phyloP scores from a whole-genome alignment of 2,329 filamentous ascomycete genomes.

The Aspergillus sp. region DNA sequence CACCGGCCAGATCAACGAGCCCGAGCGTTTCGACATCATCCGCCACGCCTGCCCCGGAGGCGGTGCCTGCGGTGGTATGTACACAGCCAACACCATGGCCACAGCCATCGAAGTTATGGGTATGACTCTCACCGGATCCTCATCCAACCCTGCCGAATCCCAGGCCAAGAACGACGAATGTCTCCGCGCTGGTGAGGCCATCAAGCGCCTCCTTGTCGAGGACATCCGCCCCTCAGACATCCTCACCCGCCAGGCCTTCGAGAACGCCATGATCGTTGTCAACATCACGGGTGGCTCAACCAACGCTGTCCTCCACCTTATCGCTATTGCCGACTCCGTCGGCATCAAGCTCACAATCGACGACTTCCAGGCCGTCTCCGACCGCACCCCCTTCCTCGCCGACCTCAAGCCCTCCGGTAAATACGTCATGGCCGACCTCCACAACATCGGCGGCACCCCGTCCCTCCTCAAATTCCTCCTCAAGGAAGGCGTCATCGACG shows the following conservation, averaged over 20 bases:
- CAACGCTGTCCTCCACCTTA: constrained; percentile 80
- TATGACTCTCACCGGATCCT: constrained; percentile 79
- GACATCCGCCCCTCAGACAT: constrained; percentile 77
- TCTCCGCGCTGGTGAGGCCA: constrained; percentile 67
- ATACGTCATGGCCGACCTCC: constrained; percentile 61
- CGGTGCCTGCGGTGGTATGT: constrained; percentile 86
- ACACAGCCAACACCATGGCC: constrained; percentile 77
- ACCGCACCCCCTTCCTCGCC: constrained; percentile 75
- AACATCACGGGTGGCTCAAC: constrained; percentile 82
- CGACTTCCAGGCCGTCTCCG: constrained; percentile 80
- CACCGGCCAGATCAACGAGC: constrained; percentile 84
- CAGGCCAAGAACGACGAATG: constrained; percentile 72
- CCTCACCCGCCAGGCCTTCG: constrained; percentile 75
- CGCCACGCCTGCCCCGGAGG: constrained; percentile 82
- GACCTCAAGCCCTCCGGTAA: constrained; percentile 77
- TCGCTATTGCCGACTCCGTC: constrained; percentile 79
- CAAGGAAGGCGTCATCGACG: constrained; percentile 59
- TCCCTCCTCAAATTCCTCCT: constrained; percentile 59
- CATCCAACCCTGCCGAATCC: constrained; percentile 74
- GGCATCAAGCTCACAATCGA: constrained; percentile 81
- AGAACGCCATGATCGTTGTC: constrained; percentile 81
- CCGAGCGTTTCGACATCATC: constrained; percentile 91
- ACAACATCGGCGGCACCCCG: constrained; percentile 58
- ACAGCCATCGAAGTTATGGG: constrained; percentile 70
- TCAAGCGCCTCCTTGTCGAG: constrained; percentile 71